phyloP scores from a whole-genome alignment of 2,329 filamentous ascomycete species.

The Endocalyx cinctus region DNA sequence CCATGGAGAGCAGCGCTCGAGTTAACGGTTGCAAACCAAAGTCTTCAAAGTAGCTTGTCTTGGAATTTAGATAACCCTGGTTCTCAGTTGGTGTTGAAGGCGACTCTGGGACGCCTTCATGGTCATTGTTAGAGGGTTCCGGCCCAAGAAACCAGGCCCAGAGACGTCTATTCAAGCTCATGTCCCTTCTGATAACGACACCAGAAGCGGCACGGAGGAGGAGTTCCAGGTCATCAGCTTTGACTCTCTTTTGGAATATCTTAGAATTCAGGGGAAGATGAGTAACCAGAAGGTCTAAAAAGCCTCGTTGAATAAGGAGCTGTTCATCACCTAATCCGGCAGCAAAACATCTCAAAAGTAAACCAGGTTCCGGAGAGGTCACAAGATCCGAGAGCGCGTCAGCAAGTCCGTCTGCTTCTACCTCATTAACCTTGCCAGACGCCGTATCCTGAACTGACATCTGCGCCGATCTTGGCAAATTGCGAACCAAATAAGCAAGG shows the following conservation, averaged over 20 bases:
- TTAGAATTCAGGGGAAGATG: constrained; percentile 81
- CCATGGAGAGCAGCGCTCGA: constrained; percentile 71
- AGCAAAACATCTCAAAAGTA: constrained; percentile 86
- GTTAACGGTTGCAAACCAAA: constrained; percentile 73
- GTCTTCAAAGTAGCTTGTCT: constrained; percentile 77
- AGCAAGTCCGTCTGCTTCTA: constrained; percentile 41
- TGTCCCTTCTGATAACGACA: constrained; percentile 85
- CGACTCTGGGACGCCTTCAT: constrained; percentile 43
- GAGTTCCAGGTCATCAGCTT: constrained; percentile 70
- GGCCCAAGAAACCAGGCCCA: constrained; percentile 96
- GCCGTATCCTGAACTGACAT: constrained; percentile 27
- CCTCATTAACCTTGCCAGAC: constrained; percentile 24
- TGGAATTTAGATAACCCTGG: constrained; percentile 46
- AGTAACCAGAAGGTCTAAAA: constrained; percentile 85
- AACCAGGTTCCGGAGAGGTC: constrained; percentile 82
- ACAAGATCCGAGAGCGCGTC: constrained; percentile 60
- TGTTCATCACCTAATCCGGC: constrained; percentile 85
- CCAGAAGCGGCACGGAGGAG: constrained; percentile 79
- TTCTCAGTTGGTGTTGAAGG: constrained; percentile 37
- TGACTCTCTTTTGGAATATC: constrained; percentile 72
- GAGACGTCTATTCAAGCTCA: constrained; percentile 92
- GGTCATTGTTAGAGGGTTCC: constrained; percentile 47
- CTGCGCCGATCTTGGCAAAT: constrained; percentile 66
- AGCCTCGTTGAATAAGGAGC: constrained; percentile 87
- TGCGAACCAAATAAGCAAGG: constrained; percentile 77